Base-by-base conservation (phyloP, 805 yeast genomes). In the Myxozyma melibiosi region DNA sequence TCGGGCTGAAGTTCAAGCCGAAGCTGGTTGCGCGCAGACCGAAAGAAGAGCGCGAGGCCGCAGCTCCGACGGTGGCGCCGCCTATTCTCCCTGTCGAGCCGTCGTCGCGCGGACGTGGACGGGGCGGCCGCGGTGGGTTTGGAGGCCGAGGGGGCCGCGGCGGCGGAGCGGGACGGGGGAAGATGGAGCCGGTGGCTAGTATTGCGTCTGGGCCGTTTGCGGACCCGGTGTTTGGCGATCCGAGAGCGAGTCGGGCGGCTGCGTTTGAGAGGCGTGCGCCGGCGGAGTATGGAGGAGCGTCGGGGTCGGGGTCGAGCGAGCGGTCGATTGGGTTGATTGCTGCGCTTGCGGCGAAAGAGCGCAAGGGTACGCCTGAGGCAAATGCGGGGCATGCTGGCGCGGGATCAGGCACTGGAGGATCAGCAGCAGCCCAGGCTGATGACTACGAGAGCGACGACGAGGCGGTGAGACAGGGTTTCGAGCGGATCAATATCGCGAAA, bases 11-110 rank as follows among this genome's bases (percentile, higher is more conserved):
- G 71, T 88, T 88, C 72, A 87, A 85, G 72, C 96, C 96, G 0
- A 88, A 88, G 70, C 83, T 78, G 1, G 92, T 88, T 42, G 90
- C 90, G 0, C 77, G 96, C 73, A 83, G 85, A 70, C 74, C 88
- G 3, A 84, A 86, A 64, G 90, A 86, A 57, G 64, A 60, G 28
- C 58, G 64, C 16, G 64, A 60, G 48, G 62, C 64, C 11, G 47
- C 52, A 0, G 62, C 64, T 14, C 58, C 58, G 3, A 35, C 44
- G 9, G 35, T 30, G 14, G 42, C 53, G 22, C 35, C 47, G 13
- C 31, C 47, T 11, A 27, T 34, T 11, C 22, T 37, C 13, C 47
- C 55, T 6, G 30, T 51, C 3, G 34, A 55, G n/a, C 34, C 55
- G 9, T 25, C 51, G 16, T 3, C 45, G 3, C 38, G 58, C 20